phyloP scores from a whole-genome alignment of 805 yeast species.

The Danielia oregonensis region DNA sequence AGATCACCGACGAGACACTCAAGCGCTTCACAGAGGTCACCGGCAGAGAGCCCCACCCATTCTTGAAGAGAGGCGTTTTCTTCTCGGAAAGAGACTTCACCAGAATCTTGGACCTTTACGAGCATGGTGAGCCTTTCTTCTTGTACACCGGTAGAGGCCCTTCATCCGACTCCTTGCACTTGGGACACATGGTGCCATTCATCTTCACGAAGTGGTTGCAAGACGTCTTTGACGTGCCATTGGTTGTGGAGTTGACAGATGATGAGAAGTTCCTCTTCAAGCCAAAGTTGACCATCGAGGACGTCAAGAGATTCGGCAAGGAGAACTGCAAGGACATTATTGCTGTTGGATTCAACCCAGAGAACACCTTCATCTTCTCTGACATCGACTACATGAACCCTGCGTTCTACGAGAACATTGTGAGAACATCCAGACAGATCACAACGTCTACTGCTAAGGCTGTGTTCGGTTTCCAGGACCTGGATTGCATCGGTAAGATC shows the following conservation, averaged over 20 bases:
- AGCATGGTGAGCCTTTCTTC: constrained; percentile 92
- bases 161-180: constrained; percentile 87
- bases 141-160: constrained; percentile 98
- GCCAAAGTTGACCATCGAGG: constrained; percentile 81
- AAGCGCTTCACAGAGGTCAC: constrained; percentile 75
- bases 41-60: constrained; percentile 88
- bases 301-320: constrained; percentile 73
- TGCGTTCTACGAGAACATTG: constrained; percentile 90
- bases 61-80: constrained; percentile 85
- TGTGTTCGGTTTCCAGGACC: constrained; percentile 93
- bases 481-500: constrained; percentile 89
- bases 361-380: constrained; percentile 91
- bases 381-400: constrained; percentile 93
- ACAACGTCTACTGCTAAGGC: constrained; percentile 97
- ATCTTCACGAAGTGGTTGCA: constrained; percentile 96
- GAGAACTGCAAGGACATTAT: constrained; percentile 92
- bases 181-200: constrained; percentile 97
- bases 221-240: constrained; percentile 94
- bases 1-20: constrained; percentile 66
- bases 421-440: constrained; percentile 87
- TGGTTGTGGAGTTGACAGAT: constrained; percentile 91
- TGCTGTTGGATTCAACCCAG: constrained; percentile 90
- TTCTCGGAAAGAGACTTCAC: constrained; percentile 85
- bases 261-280: constrained; percentile 97
- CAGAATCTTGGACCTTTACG: constrained; percentile 81